Evolutionary conservation across 2,329 filamentous ascomycete species (phyloP).

Genomic region (Penicillium occitanis): DNA sequence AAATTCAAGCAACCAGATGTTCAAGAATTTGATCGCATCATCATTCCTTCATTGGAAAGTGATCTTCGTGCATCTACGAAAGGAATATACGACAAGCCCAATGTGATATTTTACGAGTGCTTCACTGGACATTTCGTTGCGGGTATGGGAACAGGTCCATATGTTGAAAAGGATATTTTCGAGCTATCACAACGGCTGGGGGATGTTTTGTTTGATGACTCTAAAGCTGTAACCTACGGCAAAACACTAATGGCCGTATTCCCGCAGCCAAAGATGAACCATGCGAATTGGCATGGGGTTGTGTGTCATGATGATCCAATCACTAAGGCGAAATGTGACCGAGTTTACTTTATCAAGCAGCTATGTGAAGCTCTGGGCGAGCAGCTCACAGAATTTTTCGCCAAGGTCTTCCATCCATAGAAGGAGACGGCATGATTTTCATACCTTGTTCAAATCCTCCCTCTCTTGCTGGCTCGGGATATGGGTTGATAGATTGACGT

Average conservation of each 20-base stretch:
- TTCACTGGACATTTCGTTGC: not conserved
- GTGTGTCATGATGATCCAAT: not conserved
- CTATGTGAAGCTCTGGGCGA: not conserved
- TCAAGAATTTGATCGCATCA: not conserved
- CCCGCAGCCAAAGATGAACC: not conserved
- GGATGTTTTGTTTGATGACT: not conserved
- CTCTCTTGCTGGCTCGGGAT: not conserved
- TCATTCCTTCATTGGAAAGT: conserved; percentile 3
- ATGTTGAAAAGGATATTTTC: not conserved
- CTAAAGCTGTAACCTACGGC: conserved; percentile 3
- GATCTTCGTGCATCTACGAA: too few relatives aligned
- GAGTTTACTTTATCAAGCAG: not conserved
- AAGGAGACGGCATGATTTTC: not conserved
- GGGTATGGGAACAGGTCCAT: not conserved
- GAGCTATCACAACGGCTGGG: not conserved
- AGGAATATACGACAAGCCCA: conserved; percentile 6
- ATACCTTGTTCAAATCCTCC: not conserved
- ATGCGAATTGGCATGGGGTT: conserved; percentile 5
- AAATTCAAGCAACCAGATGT: not conserved
- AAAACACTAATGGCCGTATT: not conserved
- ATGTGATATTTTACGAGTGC: conserved; percentile 6
- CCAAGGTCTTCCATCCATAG: not conserved
- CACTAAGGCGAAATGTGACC: not conserved
- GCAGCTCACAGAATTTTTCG: not conserved
- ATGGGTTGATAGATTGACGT: not conserved